Percentiles rank a stretch among this genome's conserved stretches.
These are phyloP conservation scores for Trichoderma breve DNA, from an alignment of 2,329 filamentous ascomycete species.

Conservation along the genomic window DNA sequence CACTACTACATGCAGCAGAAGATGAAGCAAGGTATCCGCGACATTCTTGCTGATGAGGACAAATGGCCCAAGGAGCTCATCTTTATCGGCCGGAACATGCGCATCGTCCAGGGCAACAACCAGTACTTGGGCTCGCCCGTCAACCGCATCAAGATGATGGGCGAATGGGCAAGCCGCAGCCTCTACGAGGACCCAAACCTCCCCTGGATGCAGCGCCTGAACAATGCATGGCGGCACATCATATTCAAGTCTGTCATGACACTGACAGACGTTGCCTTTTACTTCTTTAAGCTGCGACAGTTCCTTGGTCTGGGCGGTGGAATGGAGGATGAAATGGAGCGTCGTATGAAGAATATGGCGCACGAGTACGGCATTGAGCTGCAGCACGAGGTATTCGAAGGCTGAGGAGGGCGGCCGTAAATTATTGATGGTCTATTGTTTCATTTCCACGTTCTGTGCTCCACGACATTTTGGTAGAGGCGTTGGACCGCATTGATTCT, in stretches of 20 bases:
- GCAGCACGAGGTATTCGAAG: constrained; percentile 85
- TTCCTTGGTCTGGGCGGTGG: constrained; percentile 72
- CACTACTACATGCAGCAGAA: constrained; percentile 87
- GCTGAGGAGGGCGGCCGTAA: constrained; percentile 43
- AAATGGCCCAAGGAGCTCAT: constrained; percentile 89
- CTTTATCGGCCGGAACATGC: constrained; percentile 87
- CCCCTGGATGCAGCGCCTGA: constrained; percentile 58
- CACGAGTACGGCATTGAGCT: constrained; percentile 90
- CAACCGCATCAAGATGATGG: constrained; percentile 91
- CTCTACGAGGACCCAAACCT: constrained; percentile 73
- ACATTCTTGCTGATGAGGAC: constrained; percentile 77
- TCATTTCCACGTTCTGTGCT: not conserved
- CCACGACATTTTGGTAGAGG: not conserved
- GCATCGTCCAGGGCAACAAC: constrained; percentile 92
- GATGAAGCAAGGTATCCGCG: constrained; percentile 66
- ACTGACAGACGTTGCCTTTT: constrained; percentile 78
- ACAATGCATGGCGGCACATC: constrained; percentile 72
- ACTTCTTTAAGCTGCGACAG: constrained; percentile 75
- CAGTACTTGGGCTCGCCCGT: constrained; percentile 86
- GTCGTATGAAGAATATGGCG: constrained; percentile 80
- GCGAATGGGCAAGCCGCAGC: constrained; percentile 81
- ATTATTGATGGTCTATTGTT: not conserved
- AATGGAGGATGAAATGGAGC: constrained; percentile 94
- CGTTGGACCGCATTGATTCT: constrained; percentile 10
- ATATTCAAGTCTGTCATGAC: constrained; percentile 78